These are phyloP conservation scores for Sistotremastrum suecicum DNA, from an alignment of 768 basidiomycete species.

Conservation along the genomic window DNA sequence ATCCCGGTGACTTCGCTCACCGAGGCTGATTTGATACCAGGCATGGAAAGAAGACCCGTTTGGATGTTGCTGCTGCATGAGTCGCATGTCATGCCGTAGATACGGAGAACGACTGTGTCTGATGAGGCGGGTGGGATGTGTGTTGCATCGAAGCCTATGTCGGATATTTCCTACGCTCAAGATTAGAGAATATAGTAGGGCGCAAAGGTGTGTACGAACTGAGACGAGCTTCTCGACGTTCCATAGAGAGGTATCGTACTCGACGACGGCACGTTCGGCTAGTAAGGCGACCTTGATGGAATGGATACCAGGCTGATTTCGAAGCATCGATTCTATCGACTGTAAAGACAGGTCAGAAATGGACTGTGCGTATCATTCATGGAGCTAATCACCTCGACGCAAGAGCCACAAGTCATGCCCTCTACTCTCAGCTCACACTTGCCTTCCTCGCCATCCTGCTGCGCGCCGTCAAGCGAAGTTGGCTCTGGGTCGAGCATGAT, in stretches of 20 bases:
- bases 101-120: conserved; percentile 58
- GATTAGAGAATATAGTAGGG: conserved; percentile 3
- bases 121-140: conserved; percentile 49
- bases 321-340: conserved; percentile 78
- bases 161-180: conserved; percentile 63
- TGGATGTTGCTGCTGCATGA: conserved; percentile 72
- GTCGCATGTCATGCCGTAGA: conserved; percentile 88
- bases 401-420: conserved; percentile 85
- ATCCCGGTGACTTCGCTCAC: conserved; percentile 68
- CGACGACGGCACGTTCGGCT: conserved; percentile 83
- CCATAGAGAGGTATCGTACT: conserved; percentile 82
- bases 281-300: conserved; percentile 93
- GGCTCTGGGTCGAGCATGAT: not conserved
- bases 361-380: not conserved
- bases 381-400: conserved; percentile 58
- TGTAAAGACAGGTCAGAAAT: conserved; percentile 14
- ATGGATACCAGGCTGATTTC: conserved; percentile 75
- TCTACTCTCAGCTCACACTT: conserved; percentile 72
- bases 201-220: conserved; percentile 29
- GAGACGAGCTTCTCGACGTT: conserved; percentile 60
- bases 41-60: conserved; percentile 46
- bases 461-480: not conserved
- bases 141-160: conserved; percentile 85
- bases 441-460: conserved; percentile 1
- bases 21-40: conserved; percentile 59